Percentiles rank a stretch among this genome's conserved stretches.
Evolutionary conservation across 768 basidiomycete species (phyloP).

Genomic region (Leccinellum albellum): DNA sequence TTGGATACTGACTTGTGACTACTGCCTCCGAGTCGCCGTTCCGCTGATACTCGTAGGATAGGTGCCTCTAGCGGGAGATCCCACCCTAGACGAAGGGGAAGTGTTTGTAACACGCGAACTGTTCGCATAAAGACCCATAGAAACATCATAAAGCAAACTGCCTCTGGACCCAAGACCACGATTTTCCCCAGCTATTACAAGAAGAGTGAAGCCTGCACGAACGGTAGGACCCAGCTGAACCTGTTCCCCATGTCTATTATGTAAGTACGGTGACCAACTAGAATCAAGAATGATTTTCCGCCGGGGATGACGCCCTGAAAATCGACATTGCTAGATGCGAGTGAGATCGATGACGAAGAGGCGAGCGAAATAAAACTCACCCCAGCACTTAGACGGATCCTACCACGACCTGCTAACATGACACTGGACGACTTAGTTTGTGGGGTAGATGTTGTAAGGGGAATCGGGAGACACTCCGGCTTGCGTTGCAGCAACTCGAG

Average conservation of each 20-base stretch:
- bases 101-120: constrained; percentile 50
- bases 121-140: constrained; percentile 45
- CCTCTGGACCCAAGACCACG: constrained; percentile 65
- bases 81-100: constrained; percentile 77
- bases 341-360: neutral
- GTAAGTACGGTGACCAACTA: constrained; percentile 40
- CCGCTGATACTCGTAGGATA: constrained; percentile 55
- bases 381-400: constrained; percentile 47
- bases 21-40: constrained; percentile 22
- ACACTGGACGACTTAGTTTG: constrained; percentile 66
- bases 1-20: constrained; percentile 24
- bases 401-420: constrained; percentile 61
- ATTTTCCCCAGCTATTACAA: constrained; percentile 62
- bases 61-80: constrained; percentile 68
- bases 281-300: constrained; percentile 30
- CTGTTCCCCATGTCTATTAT: constrained; percentile 50
- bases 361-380: constrained; percentile 32
- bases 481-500: constrained; percentile 57
- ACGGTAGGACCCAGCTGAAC: constrained; percentile 64
- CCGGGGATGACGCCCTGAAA: constrained; percentile 78
- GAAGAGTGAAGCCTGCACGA: constrained; percentile 59
- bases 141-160: constrained; percentile 53
- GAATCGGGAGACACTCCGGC: constrained; percentile 49
- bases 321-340: constrained; percentile 39
- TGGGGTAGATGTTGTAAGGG: constrained; percentile 57